A percentile compares a stretch with the other conserved stretches of the same genome.
Conservation (phyloP, 805 yeast genomes). For the Nakazawaea molendinolei region DNA sequence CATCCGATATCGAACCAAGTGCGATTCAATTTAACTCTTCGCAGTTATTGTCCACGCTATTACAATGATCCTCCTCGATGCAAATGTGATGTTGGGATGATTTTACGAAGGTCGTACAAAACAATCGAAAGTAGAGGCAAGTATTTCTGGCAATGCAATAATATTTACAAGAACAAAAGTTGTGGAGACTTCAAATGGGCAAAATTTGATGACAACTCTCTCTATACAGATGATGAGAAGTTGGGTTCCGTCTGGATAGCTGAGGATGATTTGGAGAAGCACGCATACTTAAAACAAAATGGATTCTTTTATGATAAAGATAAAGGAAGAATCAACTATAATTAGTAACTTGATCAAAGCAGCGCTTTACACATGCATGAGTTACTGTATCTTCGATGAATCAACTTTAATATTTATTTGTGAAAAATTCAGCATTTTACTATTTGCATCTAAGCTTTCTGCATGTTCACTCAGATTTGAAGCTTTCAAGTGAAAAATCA, state of each 20-base stretch:
- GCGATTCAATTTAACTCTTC: slow-evolving; percentile 60
- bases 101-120: slow-evolving; percentile 49
- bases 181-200: slow-evolving; percentile 49
- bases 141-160: slow-evolving; percentile 64
- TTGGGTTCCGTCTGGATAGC: slow-evolving; percentile 41
- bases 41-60: slow-evolving; percentile 42
- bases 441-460: no score
- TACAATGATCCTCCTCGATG: slow-evolving; percentile 35
- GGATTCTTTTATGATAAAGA: slow-evolving; percentile 5
- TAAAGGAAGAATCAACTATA: slow-evolving; percentile 1
- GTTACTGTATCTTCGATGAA: no score
- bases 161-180: slow-evolving; percentile 33
- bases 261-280: slow-evolving; percentile 28
- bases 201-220: slow-evolving; percentile 30
- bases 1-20: slow-evolving; percentile 44
- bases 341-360: neutral
- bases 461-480: no score
- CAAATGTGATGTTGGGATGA: slow-evolving; percentile 36
- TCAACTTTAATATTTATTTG: no score
- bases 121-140: slow-evolving; percentile 39
- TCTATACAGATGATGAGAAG: slow-evolving; percentile 25
- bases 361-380: no score
- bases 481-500: neutral
- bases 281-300: slow-evolving; percentile 9
- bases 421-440: no score